Evolutionary conservation across 495 filamentous ascomycete species (phyloP).

Genomic region (Bathelium albidoporum): DNA sequence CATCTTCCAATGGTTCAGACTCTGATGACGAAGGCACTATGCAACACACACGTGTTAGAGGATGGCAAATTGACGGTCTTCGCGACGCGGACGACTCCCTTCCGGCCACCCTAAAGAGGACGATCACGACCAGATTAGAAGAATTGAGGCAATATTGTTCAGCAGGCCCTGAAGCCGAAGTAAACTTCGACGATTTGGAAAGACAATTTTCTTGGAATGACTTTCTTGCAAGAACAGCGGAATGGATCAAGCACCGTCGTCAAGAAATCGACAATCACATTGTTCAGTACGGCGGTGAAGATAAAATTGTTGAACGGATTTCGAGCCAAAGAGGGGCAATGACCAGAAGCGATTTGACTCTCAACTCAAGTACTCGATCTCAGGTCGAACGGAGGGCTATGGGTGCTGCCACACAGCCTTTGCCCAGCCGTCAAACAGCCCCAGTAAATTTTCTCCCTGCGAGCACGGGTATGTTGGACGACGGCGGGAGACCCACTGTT

Average conservation of each 20-base stretch:
- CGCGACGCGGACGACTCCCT: background rate
- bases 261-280: conserved; percentile 15
- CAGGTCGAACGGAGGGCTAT: background rate
- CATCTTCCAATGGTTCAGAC: background rate
- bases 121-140: background rate
- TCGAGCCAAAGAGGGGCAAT: conserved; percentile 5
- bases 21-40: conserved; percentile 7
- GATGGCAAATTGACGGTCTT: conserved; percentile 7
- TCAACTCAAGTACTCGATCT: background rate
- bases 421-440: background rate
- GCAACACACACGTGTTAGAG: background rate
- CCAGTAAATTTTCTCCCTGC: background rate
- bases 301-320: conserved; percentile 3
- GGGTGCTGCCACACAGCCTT: conserved; percentile 10
- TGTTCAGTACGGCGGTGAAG: conserved; percentile 13
- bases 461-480: background rate
- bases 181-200: conserved; percentile 4
- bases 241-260: conserved; percentile 13
- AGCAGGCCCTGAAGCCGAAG: background rate
- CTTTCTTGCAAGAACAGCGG: conserved; percentile 10
- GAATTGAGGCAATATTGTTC: background rate
- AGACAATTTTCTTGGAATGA: conserved; percentile 12
- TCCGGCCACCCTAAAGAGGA: background rate
- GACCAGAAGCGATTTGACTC: background rate
- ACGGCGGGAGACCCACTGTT: background rate